phyloP scores from a whole-genome alignment of 495 filamentous ascomycete species.

The Bathelium albidoporum region DNA sequence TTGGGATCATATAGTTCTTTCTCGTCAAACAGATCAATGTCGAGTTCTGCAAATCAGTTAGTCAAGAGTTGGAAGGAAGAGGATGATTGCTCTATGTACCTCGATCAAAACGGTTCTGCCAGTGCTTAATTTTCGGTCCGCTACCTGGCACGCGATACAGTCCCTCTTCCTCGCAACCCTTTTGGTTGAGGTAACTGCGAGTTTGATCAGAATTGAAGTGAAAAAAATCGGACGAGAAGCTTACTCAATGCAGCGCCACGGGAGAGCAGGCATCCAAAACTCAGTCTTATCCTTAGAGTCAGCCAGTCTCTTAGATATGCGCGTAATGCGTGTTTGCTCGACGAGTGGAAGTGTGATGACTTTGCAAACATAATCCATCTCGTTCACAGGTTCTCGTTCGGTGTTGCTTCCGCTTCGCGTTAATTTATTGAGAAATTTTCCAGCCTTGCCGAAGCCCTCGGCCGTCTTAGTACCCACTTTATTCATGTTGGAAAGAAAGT shows the following conservation, averaged over 20 bases:
- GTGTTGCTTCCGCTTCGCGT: constrained; percentile 59
- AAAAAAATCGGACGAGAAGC: constrained; percentile 17
- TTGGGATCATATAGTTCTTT: constrained; percentile 85
- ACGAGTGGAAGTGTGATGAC: constrained; percentile 72
- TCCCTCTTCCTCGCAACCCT: constrained; percentile 81
- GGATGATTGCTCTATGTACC: constrained; percentile 36
- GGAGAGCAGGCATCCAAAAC: constrained; percentile 93
- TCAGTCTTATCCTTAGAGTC: constrained; percentile 85
- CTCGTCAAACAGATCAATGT: constrained; percentile 77
- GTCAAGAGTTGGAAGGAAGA: constrained; percentile 6
- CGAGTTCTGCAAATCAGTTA: constrained; percentile 45
- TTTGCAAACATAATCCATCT: constrained; percentile 65
- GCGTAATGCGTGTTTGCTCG: constrained; percentile 72
- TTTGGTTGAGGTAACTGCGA: constrained; percentile 70
- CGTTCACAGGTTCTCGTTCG: constrained; percentile 54
- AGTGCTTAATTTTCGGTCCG: constrained; percentile 70
- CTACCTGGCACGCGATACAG: constrained; percentile 82
- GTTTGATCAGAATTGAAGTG: neutral
- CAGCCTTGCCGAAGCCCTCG: constrained; percentile 57
- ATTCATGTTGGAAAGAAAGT: constrained; percentile 63
- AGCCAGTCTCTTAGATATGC: constrained; percentile 76
- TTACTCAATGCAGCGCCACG: constrained; percentile 81
- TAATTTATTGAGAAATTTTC: constrained; percentile 67
- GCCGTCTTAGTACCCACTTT: constrained; percentile 61
- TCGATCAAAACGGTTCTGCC: constrained; percentile 77